Base-by-base conservation (phyloP, 148 eudicot species). In the Fagopyrum tataricum region DNA sequence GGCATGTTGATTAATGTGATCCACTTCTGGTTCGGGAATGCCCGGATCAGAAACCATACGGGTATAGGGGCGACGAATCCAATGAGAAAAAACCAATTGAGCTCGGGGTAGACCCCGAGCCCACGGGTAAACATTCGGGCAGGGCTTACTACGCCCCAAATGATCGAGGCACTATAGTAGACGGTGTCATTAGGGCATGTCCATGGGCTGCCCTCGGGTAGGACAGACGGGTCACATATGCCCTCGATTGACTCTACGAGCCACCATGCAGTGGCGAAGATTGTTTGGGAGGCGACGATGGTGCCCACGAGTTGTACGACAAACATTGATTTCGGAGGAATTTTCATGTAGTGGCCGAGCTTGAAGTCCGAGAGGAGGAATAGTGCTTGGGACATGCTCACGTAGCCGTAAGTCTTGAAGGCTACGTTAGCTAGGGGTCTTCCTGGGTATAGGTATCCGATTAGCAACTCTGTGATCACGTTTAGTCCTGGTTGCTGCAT, bases 291-390 rank as follows among this genome's bases (percentile, higher is more conserved):
- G 37, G 92, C 74, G 7, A 88, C 78, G 6, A 86, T 13, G 2
- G 89, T 86, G 6, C 92, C 92, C 0, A 75, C 81, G 48, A 90
- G 24, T 87, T 90, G 91, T 4, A 72, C 90, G 26, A 79, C 17
- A 73, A 91, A 89, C 91, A 89, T 91, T 49, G 89, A 75, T 24
- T 64, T 85, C 20, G 97, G 97, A 2, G 97, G 82, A 41, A 91
- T 75, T 71, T 88, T 90, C 96, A 91, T 88, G 87, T 88, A 91
- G 74, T 88, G 91, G 2, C 96, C 96, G 14, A 91, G 41, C 48
- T 91, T 91, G 77, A 89, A 84, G 75, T 89, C 93, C 4, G 10
- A 5, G 4, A 87, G 41, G 49, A 91, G 85, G 13, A 1, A 6
- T 0, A 87, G 62, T 18, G 87, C 91, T 68, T 91, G 97, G 0